A percentile compares a stretch with the other conserved stretches of the same genome.
Conservation (phyloP, 2,329 filamentous ascomycete genomes). For the Aplosporella prunicola region DNA sequence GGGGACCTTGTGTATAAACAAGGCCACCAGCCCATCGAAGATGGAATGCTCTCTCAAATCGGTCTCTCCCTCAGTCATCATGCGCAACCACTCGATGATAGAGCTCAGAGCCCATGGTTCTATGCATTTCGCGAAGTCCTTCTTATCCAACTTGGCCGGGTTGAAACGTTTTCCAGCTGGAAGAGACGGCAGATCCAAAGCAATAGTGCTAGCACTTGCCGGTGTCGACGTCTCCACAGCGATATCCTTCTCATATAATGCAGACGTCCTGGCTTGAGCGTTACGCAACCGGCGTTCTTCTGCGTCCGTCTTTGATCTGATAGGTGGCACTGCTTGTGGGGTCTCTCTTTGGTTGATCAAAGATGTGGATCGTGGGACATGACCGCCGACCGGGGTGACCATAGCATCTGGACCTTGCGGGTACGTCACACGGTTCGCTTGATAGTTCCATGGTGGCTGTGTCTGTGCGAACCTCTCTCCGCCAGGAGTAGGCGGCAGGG, state of each 20-base stretch:
- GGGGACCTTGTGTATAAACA: conserved; percentile 91
- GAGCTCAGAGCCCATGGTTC: conserved; percentile 91
- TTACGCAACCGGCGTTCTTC: conserved; percentile 48
- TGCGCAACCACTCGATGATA: conserved; percentile 77
- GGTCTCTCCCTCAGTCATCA: conserved; percentile 82
- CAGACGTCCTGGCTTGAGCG: conserved; percentile 25
- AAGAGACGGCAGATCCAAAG: conserved; percentile 76
- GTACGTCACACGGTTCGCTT: conserved; percentile 20
- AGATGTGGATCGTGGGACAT: conserved; percentile 43
- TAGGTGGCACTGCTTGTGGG: conserved; percentile 69
- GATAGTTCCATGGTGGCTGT: conserved; percentile 46
- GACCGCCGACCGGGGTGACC: conserved; percentile 22
- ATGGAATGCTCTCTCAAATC: conserved; percentile 79
- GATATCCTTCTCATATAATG: conserved; percentile 27
- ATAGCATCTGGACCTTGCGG: conserved; percentile 23
- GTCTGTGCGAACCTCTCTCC: conserved; percentile 38
- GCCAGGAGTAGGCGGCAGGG: conserved; percentile 54
- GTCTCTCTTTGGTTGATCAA: conserved; percentile 73
- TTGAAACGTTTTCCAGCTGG: conserved; percentile 75
- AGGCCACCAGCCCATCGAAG: conserved; percentile 73
- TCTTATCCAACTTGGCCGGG: conserved; percentile 68
- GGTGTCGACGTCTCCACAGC: conserved; percentile 48
- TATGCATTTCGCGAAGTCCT: conserved; percentile 72
- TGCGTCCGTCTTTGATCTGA: conserved; percentile 88
- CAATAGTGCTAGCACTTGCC: conserved; percentile 39